Evolutionary conservation across 108 stramenopile genomes (phyloP).

Genomic region (Parmales sp.): DNA sequence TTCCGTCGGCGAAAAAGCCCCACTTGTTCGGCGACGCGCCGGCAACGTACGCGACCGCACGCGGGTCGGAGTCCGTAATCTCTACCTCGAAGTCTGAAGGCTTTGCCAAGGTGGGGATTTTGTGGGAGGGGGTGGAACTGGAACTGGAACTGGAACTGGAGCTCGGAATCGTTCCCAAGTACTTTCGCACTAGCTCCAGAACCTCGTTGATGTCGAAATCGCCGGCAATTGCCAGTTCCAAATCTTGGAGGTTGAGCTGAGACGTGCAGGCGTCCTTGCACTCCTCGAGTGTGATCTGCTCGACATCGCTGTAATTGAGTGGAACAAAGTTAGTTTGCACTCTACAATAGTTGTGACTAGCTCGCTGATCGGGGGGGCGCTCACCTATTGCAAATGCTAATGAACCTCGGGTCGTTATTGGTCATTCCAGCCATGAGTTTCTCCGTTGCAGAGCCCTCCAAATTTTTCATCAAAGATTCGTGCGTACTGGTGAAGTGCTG

Average conservation of each 20-base stretch:
- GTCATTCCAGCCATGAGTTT: constrained; percentile 69
- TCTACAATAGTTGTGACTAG: too few species aligned
- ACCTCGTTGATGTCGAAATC: constrained; percentile 84
- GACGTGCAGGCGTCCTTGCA: constrained; percentile 80
- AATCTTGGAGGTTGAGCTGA: constrained; percentile 65
- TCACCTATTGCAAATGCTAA: too few species aligned
- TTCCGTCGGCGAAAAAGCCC: constrained; percentile 76
- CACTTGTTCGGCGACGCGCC: constrained; percentile 84
- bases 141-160: too few species aligned
- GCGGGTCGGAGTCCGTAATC: constrained; percentile 85
- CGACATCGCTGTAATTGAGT: constrained; percentile 67
- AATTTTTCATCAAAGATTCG: constrained; percentile 71
- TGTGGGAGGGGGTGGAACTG: constrained; percentile 24
- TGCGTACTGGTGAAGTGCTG: constrained; percentile 73
- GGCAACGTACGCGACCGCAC: constrained; percentile 88
- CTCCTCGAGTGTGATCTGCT: constrained; percentile 71
- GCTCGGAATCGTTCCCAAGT: constrained; percentile 83
- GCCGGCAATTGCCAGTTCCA: constrained; percentile 89
- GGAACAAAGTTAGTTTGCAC: too few species aligned
- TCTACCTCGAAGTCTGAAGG: constrained; percentile 74
- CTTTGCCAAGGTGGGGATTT: constrained; percentile 44
- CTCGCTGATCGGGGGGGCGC: too few species aligned
- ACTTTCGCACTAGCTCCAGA: constrained; percentile 77
- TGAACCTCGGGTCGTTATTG: constrained; percentile 50
- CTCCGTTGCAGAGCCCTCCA: constrained; percentile 72